Base-by-base conservation (phyloP, 148 eudicot genomes). In the Heliamphora exappendiculata region DNA sequence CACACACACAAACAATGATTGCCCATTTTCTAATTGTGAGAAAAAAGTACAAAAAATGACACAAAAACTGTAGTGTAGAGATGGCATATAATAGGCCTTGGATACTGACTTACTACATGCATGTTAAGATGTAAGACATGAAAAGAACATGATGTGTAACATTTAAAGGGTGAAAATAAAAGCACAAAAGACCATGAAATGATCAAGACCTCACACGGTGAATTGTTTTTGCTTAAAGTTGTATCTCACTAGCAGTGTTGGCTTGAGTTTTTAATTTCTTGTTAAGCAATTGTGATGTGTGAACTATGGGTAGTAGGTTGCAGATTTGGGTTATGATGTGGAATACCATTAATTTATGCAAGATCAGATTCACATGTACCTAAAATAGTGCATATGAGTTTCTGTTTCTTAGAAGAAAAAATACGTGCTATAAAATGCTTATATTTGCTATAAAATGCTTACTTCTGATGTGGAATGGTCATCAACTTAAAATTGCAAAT, bases 401-500 rank as follows among this genome's bases (percentile, higher is more conserved):
- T 44, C 66, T 54, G 31, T n/a, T n/a, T n/a, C n/a, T n/a, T n/a
- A 39, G 33, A 29, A 33, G 70, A 24, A 60, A 14, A 63, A 31
- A 2, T 42, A 28, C 42, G 42, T 47, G 31, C 26, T 60, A 20
- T 60, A 60, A 58, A 74, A 28, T 74, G 76, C 63, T 42, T 45
- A 47, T 28, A 31, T 29, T 60, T 45, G 50, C 28, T 58, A 22
- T 44, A 57, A 67, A 68, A 29, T 68, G 42, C 36, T 22, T 60
- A 28, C 37, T 28, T 53, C 10, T 6, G 60, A 66, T 66, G 63
- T 51, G 11, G 33, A 65, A 4, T 36, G 28, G 33, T 20, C 50
- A 36, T 13, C 72, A 33, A 51, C 44, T 51, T 84, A 78, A 83
- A 81, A 24, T 83, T 55, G 47, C 64, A 34, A 7, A 17, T 1